Percentiles rank a stretch among this genome's conserved stretches.
phyloP scores from a whole-genome alignment of 768 basidiomycete genomes.

The Suillus americanus region DNA sequence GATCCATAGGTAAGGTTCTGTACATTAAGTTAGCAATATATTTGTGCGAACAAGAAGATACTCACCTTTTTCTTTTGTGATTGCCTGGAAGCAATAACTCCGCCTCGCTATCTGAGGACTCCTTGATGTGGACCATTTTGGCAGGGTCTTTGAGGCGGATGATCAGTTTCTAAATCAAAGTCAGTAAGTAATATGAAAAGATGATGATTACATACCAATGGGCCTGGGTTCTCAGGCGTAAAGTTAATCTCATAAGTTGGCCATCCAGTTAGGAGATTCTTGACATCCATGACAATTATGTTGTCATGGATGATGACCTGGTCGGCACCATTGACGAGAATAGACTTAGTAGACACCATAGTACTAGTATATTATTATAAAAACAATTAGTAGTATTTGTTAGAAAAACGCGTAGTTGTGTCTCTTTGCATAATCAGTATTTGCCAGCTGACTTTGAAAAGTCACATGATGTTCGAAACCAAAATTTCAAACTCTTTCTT shows the following conservation, averaged over 20 bases:
- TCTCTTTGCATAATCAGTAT: no score
- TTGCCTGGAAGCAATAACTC: background rate
- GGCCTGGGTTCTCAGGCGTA: constrained; percentile 21
- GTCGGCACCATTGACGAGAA: background rate
- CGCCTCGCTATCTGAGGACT: background rate
- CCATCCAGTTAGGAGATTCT: background rate
- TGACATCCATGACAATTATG: background rate
- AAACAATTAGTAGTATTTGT: no score
- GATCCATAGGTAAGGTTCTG: background rate
- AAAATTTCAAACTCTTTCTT: no score
- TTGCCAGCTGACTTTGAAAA: no score
- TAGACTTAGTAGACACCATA: constrained; percentile 63
- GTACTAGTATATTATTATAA: constrained; percentile 28
- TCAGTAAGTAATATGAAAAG: background rate
- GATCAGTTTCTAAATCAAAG: background rate
- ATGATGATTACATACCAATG: background rate
- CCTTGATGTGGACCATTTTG: background rate
- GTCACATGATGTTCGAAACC: no score
- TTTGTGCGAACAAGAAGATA: background rate
- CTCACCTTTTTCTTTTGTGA: background rate
- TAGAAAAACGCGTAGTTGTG: no score
- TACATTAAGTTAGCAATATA: background rate
- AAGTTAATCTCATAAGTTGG: constrained; percentile 3
- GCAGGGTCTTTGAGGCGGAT: background rate
- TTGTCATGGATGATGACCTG: background rate